These are phyloP conservation scores for Psilocybe azurescens DNA, from an alignment of 768 basidiomycete genomes.

Conservation along the genomic window DNA sequence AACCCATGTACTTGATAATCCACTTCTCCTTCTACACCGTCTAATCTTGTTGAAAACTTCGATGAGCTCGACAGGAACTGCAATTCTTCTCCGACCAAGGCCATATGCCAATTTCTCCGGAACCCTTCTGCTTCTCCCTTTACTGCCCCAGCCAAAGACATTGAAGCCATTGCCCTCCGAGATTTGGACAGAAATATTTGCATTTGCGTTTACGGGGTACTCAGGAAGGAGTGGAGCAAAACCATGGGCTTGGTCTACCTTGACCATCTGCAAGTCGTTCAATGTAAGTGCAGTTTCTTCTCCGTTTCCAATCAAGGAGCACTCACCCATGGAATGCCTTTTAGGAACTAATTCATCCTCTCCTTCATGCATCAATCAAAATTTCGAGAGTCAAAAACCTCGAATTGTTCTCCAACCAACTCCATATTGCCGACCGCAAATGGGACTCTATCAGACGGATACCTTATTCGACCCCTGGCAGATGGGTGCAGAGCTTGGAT, in stretches of 20 bases:
- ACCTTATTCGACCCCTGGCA: conserved; percentile 85
- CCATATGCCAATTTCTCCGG: conserved; percentile 67
- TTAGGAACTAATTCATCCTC: conserved; percentile 70
- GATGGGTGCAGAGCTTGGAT: conserved; percentile 84
- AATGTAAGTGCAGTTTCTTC: conserved; percentile 32
- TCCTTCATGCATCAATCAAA: conserved; percentile 63
- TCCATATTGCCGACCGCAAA: conserved; percentile 68
- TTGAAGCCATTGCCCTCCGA: conserved; percentile 67
- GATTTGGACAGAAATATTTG: conserved; percentile 71
- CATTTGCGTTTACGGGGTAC: conserved; percentile 36
- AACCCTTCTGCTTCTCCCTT: conserved; percentile 66
- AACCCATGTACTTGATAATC: not conserved
- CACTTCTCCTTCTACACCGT: not conserved
- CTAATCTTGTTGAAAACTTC: not conserved
- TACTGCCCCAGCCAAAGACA: conserved; percentile 61
- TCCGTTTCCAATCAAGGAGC: not conserved
- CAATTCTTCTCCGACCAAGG: conserved; percentile 66
- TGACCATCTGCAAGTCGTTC: conserved; percentile 52
- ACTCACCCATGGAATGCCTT: not conserved
- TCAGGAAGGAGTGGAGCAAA: conserved; percentile 18
- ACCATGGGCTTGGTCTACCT: conserved; percentile 37
- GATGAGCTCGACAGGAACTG: conserved; percentile 38
- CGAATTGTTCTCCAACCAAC: conserved; percentile 59
- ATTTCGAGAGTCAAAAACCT: conserved; percentile 50
- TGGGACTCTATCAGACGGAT: conserved; percentile 92